Base-by-base conservation (phyloP, 2,329 filamentous ascomycete genomes). In the Alternaria gaisen region DNA sequence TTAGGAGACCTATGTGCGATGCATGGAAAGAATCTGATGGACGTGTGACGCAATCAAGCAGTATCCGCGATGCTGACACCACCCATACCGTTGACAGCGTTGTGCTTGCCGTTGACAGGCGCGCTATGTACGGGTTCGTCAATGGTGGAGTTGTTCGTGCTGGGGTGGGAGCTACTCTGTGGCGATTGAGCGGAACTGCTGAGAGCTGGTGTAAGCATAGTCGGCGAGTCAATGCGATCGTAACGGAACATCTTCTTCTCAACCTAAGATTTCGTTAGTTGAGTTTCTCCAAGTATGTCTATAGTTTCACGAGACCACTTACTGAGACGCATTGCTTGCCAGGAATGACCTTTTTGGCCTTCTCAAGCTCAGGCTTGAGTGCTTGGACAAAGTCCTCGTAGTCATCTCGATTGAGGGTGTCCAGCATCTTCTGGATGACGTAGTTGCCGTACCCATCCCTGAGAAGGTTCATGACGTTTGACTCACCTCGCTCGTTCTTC, bases 401-500 rank as follows among this genome's bases (percentile, higher is more conserved):
- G 60, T 84, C 81, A 12, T 75, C 63, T 6, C 72, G 67, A 22
- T 65, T 67, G 2, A 84, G 74, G 1, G 77, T 81, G 51, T 83
- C 81, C 40, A 97, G 83, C 5, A 97, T 85, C 81, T 94, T 97
- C 81, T 97, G 94, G 63, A 98, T 91, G 6, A 98, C 94, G 76
- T 98, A 99, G 78, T 99, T 99, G 61, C 92, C 95, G 77, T 90
- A 98, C 66, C 92, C 91, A 75, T 99, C 94, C 66, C 90, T 91
- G 85, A 97, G 93, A 80, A 97, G 85, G 22, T 86, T 83, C 63
- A 90, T 85, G 38, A 98, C 81, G n/a, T 89, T 87, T 57, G 84
- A 90, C 57, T 88, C 87, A 12, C 91, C 91, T 43, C 91, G 87
- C 8, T 86, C 84, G 54, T 87, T 86, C 16, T 83, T 76, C 1